Base-by-base conservation (phyloP, 2,329 filamentous ascomycete genomes). In the Cytospora piceicola region DNA sequence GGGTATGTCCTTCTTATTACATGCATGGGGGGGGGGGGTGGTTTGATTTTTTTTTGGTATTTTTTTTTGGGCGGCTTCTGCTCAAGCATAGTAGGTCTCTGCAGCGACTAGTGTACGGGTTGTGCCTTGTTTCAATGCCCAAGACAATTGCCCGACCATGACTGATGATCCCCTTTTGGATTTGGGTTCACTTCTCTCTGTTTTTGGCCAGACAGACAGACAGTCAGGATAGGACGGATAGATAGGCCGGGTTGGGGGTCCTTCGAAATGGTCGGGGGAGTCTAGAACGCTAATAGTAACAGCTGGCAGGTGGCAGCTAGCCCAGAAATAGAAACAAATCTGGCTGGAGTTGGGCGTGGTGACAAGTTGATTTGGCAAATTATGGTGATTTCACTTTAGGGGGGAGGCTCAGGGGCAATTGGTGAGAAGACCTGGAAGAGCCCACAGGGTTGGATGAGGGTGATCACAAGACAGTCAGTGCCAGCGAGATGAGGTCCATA, bases 361-460 rank as follows among this genome's bases (percentile, higher is more conserved):
- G 32, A 59, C 52, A 15, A 66, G 66, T 46, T 53, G 55, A 29
- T 29, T 49, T 62, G 52, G 66, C 52, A 68, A 68, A 68, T 68
- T 68, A 52, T 66, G 58, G 63, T 68, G 66, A 66, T 66, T 68
- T 68, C 63, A 64, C 30, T 66, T 66, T 63, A 59, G 63, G 66
- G 66, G 60, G 58, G 46, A 55, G 63, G 24, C 24, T 58, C 55
- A 57, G 59, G 66, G 65, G 65, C 36, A 58, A 58, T 58, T 56
- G 65, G 65, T 53, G 60, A 62, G 51, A 55, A 56, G 59, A 65
- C 62, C 65, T 49, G 46, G n/a, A 22, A 12, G 46, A 24, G 46
- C 46, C 22, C n/a, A 49, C 46, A 58, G 56, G 63, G 59, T 46
- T 51, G 58, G 42, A 58, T 27, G 36, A 62, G 58, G 63, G 29